Evolutionary conservation across 768 basidiomycete genomes (phyloP).

Genomic region (Candolleomyces efflorescens): DNA sequence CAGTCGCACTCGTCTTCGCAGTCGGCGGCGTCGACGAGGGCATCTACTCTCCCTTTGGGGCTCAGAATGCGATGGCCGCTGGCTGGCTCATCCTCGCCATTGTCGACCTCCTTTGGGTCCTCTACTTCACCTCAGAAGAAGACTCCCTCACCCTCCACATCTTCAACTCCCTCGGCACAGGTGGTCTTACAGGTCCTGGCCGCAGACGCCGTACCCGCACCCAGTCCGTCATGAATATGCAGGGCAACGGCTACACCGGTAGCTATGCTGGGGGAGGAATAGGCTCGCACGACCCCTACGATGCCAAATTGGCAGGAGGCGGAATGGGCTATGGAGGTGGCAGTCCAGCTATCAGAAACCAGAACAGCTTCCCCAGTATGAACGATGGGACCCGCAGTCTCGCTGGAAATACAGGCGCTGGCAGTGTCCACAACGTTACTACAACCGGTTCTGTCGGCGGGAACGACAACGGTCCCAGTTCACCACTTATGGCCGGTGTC

Average conservation of each 20-base stretch:
- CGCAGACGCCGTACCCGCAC: conserved; percentile 73
- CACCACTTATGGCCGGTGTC: conserved; percentile 66
- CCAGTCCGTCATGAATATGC: conserved; percentile 55
- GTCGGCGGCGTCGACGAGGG: conserved; percentile 67
- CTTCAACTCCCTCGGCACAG: conserved; percentile 86
- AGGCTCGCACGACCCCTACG: conserved; percentile 65
- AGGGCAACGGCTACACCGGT: conserved; percentile 55
- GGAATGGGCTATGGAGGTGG: conserved; percentile 41
- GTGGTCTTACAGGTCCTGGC: conserved; percentile 77
- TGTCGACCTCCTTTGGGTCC: conserved; percentile 92
- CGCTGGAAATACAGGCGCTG: conserved; percentile 34
- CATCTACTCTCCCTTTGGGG: conserved; percentile 49
- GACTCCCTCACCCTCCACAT: conserved; percentile 81
- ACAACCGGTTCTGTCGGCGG: conserved; percentile 38
- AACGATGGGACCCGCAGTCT: conserved; percentile 36
- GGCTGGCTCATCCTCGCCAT: conserved; percentile 93
- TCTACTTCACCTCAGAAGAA: conserved; percentile 97
- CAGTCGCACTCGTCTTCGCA: conserved; percentile 84
- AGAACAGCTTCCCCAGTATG: conserved; percentile 52
- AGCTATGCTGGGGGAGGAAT: conserved; percentile 69
- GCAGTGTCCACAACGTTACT: conserved; percentile 53
- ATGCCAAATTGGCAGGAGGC: conserved; percentile 52
- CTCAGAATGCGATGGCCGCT: conserved; percentile 80
- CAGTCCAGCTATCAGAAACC: conserved; percentile 44
- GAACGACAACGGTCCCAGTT: conserved; percentile 49